Conservation (phyloP, 192 early-diverging fungal genomes). For the Lunasporangiospora selenospora region DNA sequence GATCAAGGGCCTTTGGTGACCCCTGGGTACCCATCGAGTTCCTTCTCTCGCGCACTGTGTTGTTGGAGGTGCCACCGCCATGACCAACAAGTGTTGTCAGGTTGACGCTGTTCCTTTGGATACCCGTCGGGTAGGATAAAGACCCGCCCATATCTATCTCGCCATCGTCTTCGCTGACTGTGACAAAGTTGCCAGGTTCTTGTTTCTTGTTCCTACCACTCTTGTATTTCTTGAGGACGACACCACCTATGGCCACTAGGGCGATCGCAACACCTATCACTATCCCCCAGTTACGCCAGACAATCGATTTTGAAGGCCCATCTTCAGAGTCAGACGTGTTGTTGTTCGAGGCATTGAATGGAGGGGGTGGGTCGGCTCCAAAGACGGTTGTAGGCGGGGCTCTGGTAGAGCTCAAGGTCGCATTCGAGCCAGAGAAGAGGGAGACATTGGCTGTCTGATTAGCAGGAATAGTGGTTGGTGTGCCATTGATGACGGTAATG, state of each 20-base stretch:
- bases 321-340: neutral
- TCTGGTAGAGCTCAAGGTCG: slow-evolving; percentile 6
- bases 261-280: slow-evolving; percentile 2
- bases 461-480: slow-evolving; percentile 17
- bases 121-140: neutral
- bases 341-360: neutral
- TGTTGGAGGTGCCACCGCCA: too few relatives aligned
- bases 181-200: slow-evolving; percentile 26
- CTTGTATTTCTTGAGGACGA: slow-evolving; percentile 10
- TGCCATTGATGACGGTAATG: slow-evolving; percentile 21
- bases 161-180: slow-evolving; percentile 22
- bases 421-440: slow-evolving; percentile 10
- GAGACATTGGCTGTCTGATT: slow-evolving; percentile 31
- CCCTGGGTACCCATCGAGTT: too few relatives aligned
- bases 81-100: slow-evolving; percentile 18
- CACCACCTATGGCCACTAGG: slow-evolving; percentile 8
- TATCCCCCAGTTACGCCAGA: slow-evolving; percentile 20
- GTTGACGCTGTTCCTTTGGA: slow-evolving; percentile 10
- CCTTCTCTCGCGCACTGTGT: too few relatives aligned
- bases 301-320: slow-evolving; percentile 1
- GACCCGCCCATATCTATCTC: slow-evolving; percentile 1
- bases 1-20: too few relatives aligned
- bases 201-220: slow-evolving; percentile 32
- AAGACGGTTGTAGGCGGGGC: slow-evolving; percentile 25
- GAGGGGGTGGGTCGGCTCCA: slow-evolving; percentile 13